Conservation (phyloP, 2,329 filamentous ascomycete species). For the Didymella arachidicola region DNA sequence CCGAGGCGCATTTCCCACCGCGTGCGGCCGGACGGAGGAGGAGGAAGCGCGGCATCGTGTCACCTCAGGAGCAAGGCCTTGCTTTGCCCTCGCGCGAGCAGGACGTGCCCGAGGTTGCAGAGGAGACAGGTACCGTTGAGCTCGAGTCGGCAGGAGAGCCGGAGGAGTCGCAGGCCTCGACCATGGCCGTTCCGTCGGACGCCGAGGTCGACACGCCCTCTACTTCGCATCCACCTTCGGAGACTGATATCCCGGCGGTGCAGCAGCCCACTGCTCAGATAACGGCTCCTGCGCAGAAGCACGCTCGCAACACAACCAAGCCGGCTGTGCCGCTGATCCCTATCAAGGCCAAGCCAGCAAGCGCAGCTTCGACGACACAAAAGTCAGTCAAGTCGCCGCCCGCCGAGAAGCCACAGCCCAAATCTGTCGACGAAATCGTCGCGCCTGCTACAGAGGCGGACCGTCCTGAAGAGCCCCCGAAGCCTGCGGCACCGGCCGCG, state of each 20-base stretch:
- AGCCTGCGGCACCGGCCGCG: constrained; percentile 57
- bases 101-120: constrained; percentile 24
- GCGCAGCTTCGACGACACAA: constrained; percentile 47
- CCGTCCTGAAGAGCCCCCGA: constrained; percentile 47
- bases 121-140: constrained; percentile 30
- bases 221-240: constrained; percentile 66
- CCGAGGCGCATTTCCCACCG: constrained; percentile 62
- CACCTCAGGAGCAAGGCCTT: constrained; percentile 50
- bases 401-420: constrained; percentile 27
- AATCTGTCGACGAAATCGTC: constrained; percentile 22
- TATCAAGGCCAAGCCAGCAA: constrained; percentile 51
- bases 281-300: constrained; percentile 43
- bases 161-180: constrained; percentile 54
- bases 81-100: constrained; percentile 62
- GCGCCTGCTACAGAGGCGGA: constrained; percentile 22
- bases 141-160: constrained; percentile 54
- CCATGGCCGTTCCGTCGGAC: constrained; percentile 55
- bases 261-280: constrained; percentile 56
- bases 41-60: constrained; percentile 52
- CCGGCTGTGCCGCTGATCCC: constrained; percentile 63
- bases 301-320: constrained; percentile 54
- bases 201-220: constrained; percentile 63
- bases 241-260: constrained; percentile 62
- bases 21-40: constrained; percentile 57
- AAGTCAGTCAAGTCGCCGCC: constrained; percentile 44